Conservation (phyloP, 1,284 basidiomycete genomes). For the Coniferiporia weirii region DNA sequence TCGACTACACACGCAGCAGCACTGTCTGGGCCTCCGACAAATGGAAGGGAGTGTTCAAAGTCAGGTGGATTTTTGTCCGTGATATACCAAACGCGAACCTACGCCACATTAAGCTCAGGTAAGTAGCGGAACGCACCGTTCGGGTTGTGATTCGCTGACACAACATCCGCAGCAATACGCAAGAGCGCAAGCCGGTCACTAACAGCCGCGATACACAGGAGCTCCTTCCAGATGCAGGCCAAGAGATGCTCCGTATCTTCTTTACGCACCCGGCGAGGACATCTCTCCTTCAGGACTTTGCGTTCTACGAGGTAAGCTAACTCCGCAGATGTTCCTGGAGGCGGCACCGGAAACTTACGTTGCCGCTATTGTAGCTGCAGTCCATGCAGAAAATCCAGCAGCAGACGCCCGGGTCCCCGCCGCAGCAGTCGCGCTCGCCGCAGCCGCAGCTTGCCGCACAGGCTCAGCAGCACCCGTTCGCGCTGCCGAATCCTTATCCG, state of each 20-base stretch:
- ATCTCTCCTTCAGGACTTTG: conserved; percentile 88
- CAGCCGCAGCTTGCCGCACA: conserved; percentile 31
- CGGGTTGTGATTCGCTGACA: neutral
- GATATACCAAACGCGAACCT: conserved; percentile 87
- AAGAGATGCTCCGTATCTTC: conserved; percentile 93
- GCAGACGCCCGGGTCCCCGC: conserved; percentile 30
- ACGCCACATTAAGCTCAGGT: conserved; percentile 82
- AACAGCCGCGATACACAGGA: conserved; percentile 92
- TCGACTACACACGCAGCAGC: conserved; percentile 80
- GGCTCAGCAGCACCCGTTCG: conserved; percentile 40
- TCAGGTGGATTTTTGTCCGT: conserved; percentile 92
- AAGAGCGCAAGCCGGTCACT: conserved; percentile 93
- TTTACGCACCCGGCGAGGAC: conserved; percentile 87
- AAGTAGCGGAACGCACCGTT: conserved; percentile 23
- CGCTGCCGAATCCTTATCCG: conserved; percentile 45
- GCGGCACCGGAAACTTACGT: conserved; percentile 4
- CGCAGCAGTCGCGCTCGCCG: conserved; percentile 34
- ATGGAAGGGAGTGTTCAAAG: conserved; percentile 97
- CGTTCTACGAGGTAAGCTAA: conserved; percentile 78
- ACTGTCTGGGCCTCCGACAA: conserved; percentile 98
- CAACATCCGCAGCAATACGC: conserved; percentile 72
- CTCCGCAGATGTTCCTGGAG: neutral
- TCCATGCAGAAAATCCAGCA: conserved; percentile 68
- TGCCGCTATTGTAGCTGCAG: conserved; percentile 49
- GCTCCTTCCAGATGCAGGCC: conserved; percentile 86